Base-by-base conservation (phyloP, 2,329 filamentous ascomycete genomes). In the Fusarium liriodendri region DNA sequence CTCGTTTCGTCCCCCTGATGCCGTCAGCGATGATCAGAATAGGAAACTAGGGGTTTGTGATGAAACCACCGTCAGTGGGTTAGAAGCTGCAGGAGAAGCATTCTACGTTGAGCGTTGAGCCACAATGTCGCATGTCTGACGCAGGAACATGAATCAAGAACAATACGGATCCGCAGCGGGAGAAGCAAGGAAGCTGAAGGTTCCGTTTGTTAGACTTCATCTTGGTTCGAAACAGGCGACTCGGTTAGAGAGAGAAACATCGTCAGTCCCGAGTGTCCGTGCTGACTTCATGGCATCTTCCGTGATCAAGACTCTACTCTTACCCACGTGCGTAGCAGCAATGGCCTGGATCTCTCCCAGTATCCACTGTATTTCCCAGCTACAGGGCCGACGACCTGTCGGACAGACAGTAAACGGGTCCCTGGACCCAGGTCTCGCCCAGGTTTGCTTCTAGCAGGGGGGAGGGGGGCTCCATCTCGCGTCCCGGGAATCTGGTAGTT, bases 101-200 rank as follows among this genome's bases (percentile, higher is more conserved):
- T 61, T 55, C 42, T 40, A 66, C 52, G 69, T 61, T 66, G 66
- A 64, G 66, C 66, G 45, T 72, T 74, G 61, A 72, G 68, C 71
- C 71, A 73, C 71, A 58, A 25, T 27, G 29, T 35, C 47, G 71
- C 67, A 57, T 35, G 67, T 67, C 38, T 16, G 47, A 61, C 32
- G 25, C 7, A n/a, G n/a, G 5, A 5, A 32, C 58, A 64, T 66
- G 71, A 74, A 54, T 63, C 61, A 14, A 40, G 40, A 45, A n/a
- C 13, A 42, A 70, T 52, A 25, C 32, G 16, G n/a, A 16, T 18
- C 54, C 59, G 27, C 67, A 64, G 25, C 25, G 18, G 18, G 27
- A 54, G 27, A 16, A n/a, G n/a, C 25, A 29, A 52, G 9, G 25
- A 50, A 50, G 25, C 22, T 25, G 40, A 45, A 45, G 40, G 13